Base-by-base conservation (phyloP, 148 eudicot genomes). In the Bassia scoparia region DNA sequence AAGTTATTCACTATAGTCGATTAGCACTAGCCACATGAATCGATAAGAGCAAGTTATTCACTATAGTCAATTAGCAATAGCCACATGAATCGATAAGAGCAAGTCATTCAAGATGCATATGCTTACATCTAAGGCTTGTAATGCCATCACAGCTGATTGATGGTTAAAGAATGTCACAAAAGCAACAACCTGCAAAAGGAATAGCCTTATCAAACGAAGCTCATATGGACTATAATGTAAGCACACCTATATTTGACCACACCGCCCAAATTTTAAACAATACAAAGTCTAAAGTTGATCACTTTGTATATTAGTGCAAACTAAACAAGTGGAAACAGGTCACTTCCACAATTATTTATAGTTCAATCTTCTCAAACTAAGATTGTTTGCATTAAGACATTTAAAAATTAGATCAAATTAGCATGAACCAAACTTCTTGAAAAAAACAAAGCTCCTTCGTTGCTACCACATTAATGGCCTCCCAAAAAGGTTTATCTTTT, bases 111-210 rank as follows among this genome's bases (percentile, higher is more conserved):
- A 31, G 31, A 62, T 7, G 0, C 44, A 66, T 17, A 70, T 15
- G 38, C 86, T 68, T 80, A 93, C 98, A 83, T 90, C 84, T 72
- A 90, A 68, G 14, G 90, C 76, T 75, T 87, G 88, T 67, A 93
- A 80, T 48, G 95, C 89, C 68, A 82, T 85, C 77, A 90, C 84
- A 35, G 98, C 98, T 61, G 97, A 86, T 77, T 79, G 88, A 84
- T 90, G 97, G 84, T 90, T 81, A 63, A 81, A 79, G 81, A 93
- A 93, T 64, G 96, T 93, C 61, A 92, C 98, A 84, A 93, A 93
- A 61, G 97, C 98, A 74, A 93, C 97, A 74, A 93, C 98, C 98
- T 93, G 88, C 80, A 80, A 33, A 79, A 31, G 31, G 33, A 10
- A 49, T 16, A 53, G 38, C 15, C 17, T 56, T 61, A 18, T 61